Evolutionary conservation across 2,329 filamentous ascomycete genomes (phyloP), one percentile per base, ranked within the genome.

Genomic region (Dactylonectria estremocensis): DNA sequence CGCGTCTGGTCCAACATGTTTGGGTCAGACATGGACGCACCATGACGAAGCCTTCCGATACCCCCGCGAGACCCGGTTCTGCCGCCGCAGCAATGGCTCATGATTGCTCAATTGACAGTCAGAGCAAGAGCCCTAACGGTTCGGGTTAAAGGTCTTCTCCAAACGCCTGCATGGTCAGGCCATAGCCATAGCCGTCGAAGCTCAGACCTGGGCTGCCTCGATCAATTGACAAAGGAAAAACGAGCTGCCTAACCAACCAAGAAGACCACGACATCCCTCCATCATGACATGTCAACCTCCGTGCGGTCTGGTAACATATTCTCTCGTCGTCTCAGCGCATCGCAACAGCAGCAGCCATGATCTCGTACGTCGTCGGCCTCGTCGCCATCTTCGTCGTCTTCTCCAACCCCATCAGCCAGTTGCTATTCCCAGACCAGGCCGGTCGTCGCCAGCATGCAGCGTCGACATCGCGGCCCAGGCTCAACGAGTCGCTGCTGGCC

Each of bases 401-500:
- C 67, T 81, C 81, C 64, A 83, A 84, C 67, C 86, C 85, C 9
- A 77, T 86, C 45, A 73, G 74, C 62, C 73, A 82, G 50, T 74
- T 82, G 68, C 69, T 85, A 43, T 82, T 77, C 20, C 74, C 76
- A 1, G 70, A 73, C 16, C 74, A 68, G 22, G 52, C 59, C 40
- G 53, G 24, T 11, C 62, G 24, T 13, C 62, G 49, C 24, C 59
- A 46, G 20, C 72, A 70, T 64, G 73, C 57, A 28, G 24, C 68
- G 66, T 50, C 33, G 20, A 81, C 80, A 24, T 80, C 84, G 31
- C 80, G 83, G 40, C 86, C 86, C 3, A 76, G 77, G 48, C 80
- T 89, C 61, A 87, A 87, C 70, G 82, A 86, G 74, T 84, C 85
- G 54, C 80, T 88, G 40, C 77, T 88, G 58, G 87, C 87, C 20